Conservation (phyloP, 306 rosid genomes). For the Inga laurina region DNA sequence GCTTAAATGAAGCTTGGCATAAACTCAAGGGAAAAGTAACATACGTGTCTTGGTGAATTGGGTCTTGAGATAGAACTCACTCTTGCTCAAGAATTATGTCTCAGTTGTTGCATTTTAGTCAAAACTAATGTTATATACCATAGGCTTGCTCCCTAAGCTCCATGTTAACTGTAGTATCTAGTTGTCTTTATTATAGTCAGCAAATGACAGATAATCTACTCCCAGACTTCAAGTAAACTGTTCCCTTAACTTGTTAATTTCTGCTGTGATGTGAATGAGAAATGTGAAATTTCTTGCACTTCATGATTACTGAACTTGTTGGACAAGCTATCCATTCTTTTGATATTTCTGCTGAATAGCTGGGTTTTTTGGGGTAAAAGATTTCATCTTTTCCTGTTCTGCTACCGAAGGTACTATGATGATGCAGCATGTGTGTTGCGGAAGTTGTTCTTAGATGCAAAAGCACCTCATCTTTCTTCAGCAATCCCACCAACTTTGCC, state of each 20-base stretch:
- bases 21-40: not conserved
- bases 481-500: conserved; percentile 91
- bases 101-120: not conserved
- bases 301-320: not conserved
- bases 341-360: not conserved
- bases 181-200: not conserved
- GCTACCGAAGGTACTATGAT: conserved; percentile 77
- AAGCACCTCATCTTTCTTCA: conserved; percentile 97
- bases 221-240: not conserved
- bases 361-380: conserved; percentile 8
- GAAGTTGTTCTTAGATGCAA: conserved; percentile 90
- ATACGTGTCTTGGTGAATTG: not conserved
- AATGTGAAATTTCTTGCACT: not conserved
- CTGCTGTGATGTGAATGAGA: not conserved
- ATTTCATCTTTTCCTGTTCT: conserved; percentile 9
- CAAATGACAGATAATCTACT: not conserved
- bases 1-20: not conserved
- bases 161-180: not conserved
- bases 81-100: not conserved
- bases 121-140: not conserved
- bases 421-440: conserved; percentile 94
- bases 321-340: not conserved
- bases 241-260: not conserved
- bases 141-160: not conserved
- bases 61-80: not conserved